Evolutionary conservation across 2,329 filamentous ascomycete genomes (phyloP).

Genomic region (Aspergillus glaucus): DNA sequence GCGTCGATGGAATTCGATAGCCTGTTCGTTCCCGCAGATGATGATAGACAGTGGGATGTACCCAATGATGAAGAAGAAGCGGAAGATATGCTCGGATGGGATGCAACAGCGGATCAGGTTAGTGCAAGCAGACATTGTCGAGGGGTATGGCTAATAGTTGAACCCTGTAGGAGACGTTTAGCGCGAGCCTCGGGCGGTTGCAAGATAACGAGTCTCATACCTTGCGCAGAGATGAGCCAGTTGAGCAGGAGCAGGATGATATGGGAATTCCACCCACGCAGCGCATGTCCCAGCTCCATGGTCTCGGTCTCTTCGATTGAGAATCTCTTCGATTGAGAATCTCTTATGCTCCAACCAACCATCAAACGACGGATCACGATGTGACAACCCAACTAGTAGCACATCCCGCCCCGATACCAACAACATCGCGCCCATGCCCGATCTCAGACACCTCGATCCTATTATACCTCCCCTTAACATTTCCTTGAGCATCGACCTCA

Average conservation of each 20-base stretch:
- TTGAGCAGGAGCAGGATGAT: slow-evolving; percentile 17
- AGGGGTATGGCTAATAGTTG: slow-evolving; percentile 1
- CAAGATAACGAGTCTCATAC: slow-evolving; percentile 29
- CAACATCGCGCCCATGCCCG: slow-evolving; percentile 48
- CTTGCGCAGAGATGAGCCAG: slow-evolving; percentile 7
- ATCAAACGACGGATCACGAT: slow-evolving; percentile 11
- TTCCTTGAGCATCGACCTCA: slow-evolving; percentile 52
- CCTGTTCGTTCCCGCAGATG: slow-evolving; percentile 56
- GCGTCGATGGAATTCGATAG: slow-evolving; percentile 47
- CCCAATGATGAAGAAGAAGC: slow-evolving; percentile 49
- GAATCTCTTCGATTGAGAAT: slow-evolving; percentile 24
- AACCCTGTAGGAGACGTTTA: slow-evolving; percentile 23
- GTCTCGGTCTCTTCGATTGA: slow-evolving; percentile 41
- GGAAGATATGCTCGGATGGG: slow-evolving; percentile 58
- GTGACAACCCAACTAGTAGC: slow-evolving; percentile 73
- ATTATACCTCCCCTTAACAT: slow-evolving; percentile 65
- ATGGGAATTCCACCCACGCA: slow-evolving; percentile 43
- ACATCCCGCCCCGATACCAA: slow-evolving; percentile 72
- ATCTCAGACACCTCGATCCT: slow-evolving; percentile 59
- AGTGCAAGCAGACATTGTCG: slow-evolving; percentile 7
- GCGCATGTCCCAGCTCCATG: slow-evolving; percentile 40
- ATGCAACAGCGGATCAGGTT: slow-evolving; percentile 49
- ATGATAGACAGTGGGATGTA: slow-evolving; percentile 57
- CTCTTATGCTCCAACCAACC: not conserved
- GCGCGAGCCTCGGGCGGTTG: slow-evolving; percentile 21